Evolutionary conservation across 495 filamentous ascomycete genomes (phyloP).

Genomic region (Lepidopterella palustris): DNA sequence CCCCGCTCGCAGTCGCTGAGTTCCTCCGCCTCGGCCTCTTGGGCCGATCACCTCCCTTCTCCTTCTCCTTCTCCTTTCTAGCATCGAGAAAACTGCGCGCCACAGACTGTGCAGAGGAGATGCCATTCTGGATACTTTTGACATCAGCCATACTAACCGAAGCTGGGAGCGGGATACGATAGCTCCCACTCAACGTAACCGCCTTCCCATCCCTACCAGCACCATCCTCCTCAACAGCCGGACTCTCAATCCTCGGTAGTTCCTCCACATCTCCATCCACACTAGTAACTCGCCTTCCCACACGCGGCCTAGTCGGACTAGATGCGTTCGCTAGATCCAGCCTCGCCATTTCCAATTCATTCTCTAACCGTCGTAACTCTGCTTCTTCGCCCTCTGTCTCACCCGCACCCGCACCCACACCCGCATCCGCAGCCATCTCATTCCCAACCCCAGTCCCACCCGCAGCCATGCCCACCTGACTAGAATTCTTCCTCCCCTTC

Average conservation of each 20-base stretch:
- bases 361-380: not conserved
- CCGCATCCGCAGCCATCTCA: not conserved
- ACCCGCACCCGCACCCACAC: not conserved
- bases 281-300: not conserved
- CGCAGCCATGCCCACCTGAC: not conserved
- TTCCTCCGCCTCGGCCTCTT: not conserved
- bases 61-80: slow-evolving; percentile 3
- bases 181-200: slow-evolving; percentile 23
- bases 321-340: not conserved
- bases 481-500: slow-evolving; percentile 18
- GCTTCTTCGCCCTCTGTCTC: not conserved
- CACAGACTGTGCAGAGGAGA: slow-evolving; percentile 20
- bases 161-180: slow-evolving; percentile 23
- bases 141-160: slow-evolving; percentile 25
- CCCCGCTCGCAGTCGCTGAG: not conserved
- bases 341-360: not conserved
- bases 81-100: slow-evolving; percentile 22
- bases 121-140: slow-evolving; percentile 19
- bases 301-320: not conserved
- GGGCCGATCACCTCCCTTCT: not conserved
- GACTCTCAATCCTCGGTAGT: slow-evolving; percentile 4
- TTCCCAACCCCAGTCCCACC: not conserved
- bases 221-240: not conserved
- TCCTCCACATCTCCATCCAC: slow-evolving; percentile 23
- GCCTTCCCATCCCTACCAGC: slow-evolving; percentile 1